Evolutionary conservation across 441 rosid genomes (phyloP), one percentile per base, ranked within the genome.

Genomic region (Theobroma grandiflorum): DNA sequence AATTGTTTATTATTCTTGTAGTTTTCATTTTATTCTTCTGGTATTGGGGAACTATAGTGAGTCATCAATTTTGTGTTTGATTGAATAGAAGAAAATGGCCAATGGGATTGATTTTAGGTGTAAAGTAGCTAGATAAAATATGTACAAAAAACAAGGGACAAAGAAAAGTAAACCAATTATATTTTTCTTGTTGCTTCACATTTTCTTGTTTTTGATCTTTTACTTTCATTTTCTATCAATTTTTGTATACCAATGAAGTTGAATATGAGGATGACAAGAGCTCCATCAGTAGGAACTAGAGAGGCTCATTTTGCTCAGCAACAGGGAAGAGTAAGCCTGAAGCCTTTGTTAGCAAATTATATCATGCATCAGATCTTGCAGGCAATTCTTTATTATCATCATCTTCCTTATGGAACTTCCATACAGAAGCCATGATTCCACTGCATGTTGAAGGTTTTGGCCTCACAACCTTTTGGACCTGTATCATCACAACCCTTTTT

Each of bases 381-480:
- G 73, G 31, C 11, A 52, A 63, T 10, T 7, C 70, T 35, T 75
- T 53, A 2, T 66, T 78, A 2, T 71, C 78, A 3, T 66, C 76
- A 4, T 82, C 87, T 49, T 83, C 83, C 40, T 76, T 88, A 43
- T 88, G 91, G 66, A 88, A 88, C 79, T 88, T 88, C 89, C 88
- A 85, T 0, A 88, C 88, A 0, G 91, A 85, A 49, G 91, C 91
- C 89, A 88, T 83, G 65, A 82, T 83, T 63, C 87, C 89, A 22
- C 70, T 70, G 1, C 80, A 83, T n/a, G 76, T 57, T 6, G 88
- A 61, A 40, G 81, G 11, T 62, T 79, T 80, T 15, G 74, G 35
- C 73, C 78, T 86, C 58, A 49, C 14, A 16, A 47, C 67, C 62
- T 61, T 85, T 66, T 75, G 79, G 45, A 71, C 84, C 90, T 85